A percentile compares a stretch with the other conserved stretches of the same genome.
phyloP scores from a whole-genome alignment of 768 basidiomycete genomes.

The Terana coerulea region DNA sequence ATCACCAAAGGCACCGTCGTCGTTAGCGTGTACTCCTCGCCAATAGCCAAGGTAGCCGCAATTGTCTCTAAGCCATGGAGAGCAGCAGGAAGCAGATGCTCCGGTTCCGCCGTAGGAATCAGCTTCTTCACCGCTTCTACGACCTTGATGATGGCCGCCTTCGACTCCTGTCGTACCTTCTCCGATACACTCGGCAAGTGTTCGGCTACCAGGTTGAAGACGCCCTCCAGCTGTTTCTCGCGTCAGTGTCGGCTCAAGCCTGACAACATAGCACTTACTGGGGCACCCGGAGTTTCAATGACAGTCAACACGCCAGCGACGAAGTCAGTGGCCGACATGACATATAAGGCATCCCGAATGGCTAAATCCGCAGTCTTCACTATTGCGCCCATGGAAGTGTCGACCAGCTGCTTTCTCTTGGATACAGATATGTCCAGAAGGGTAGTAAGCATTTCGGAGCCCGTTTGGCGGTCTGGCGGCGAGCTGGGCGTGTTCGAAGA shows the following conservation, averaged over 20 bases:
- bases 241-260: neutral
- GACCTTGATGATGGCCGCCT: slow-evolving; percentile 49
- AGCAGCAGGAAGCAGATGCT: slow-evolving; percentile 40
- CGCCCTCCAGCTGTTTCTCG: slow-evolving; percentile 57
- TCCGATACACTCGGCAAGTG: slow-evolving; percentile 60
- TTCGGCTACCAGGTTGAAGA: slow-evolving; percentile 64
- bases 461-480: slow-evolving; percentile 35
- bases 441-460: slow-evolving; percentile 40
- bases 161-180: slow-evolving; percentile 48
- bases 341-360: slow-evolving; percentile 50
- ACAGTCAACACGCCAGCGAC: slow-evolving; percentile 52
- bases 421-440: slow-evolving; percentile 18
- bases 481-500: slow-evolving; percentile 14
- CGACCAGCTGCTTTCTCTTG: slow-evolving; percentile 5
- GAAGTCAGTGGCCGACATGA: slow-evolving; percentile 73
- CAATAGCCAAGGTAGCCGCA: slow-evolving; percentile 48
- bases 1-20: slow-evolving; percentile 59
- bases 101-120: slow-evolving; percentile 40
- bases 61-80: slow-evolving; percentile 60
- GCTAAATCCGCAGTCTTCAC: slow-evolving; percentile 44
- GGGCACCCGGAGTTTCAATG: slow-evolving; percentile 41
- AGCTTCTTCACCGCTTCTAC: slow-evolving; percentile 46
- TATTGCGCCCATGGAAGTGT: slow-evolving; percentile 33
- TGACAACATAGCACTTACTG: slow-evolving; percentile 35
- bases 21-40: slow-evolving; percentile 66